phyloP scores from a whole-genome alignment of 2,329 filamentous ascomycete genomes.

The Annulohypoxylon truncatum region DNA sequence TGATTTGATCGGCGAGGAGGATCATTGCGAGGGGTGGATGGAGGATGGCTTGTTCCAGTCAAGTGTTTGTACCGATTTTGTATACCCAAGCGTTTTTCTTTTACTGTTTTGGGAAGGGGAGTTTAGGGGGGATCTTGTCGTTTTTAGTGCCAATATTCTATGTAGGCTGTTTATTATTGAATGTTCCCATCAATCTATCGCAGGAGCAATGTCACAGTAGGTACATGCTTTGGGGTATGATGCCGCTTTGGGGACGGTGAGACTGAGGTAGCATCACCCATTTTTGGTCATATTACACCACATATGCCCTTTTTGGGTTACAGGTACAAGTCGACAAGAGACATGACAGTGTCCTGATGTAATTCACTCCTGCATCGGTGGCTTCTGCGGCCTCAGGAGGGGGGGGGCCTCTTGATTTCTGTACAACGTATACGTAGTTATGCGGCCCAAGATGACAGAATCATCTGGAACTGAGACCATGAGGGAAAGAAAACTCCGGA shows the following conservation, averaged over 20 bases:
- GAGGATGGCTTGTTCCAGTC: not conserved
- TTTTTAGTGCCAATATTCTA: constrained; percentile 3
- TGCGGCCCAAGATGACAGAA: not conserved
- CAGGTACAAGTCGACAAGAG: not conserved
- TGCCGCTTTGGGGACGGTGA: not conserved
- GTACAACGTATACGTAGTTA: not conserved
- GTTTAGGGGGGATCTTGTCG: constrained; percentile 1
- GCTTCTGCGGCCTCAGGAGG: not conserved
- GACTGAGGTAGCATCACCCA: not conserved
- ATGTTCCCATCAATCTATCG: not conserved
- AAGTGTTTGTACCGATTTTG: constrained; percentile 14
- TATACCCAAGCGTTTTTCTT: constrained; percentile 19
- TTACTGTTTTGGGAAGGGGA: constrained; percentile 10
- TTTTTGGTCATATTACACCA: constrained; percentile 4
- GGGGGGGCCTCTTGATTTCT: not conserved
- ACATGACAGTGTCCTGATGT: not conserved
- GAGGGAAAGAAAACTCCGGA: not conserved
- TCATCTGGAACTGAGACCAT: not conserved
- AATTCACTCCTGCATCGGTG: not conserved
- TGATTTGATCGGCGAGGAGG: constrained; percentile 20
- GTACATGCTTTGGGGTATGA: not conserved
- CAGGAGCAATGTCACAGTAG: not conserved
- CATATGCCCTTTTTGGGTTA: not conserved
- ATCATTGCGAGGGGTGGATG: not conserved
- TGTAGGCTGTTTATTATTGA: constrained; percentile 10